phyloP scores from a whole-genome alignment of 768 basidiomycete genomes.

The Mycena chlorophos region DNA sequence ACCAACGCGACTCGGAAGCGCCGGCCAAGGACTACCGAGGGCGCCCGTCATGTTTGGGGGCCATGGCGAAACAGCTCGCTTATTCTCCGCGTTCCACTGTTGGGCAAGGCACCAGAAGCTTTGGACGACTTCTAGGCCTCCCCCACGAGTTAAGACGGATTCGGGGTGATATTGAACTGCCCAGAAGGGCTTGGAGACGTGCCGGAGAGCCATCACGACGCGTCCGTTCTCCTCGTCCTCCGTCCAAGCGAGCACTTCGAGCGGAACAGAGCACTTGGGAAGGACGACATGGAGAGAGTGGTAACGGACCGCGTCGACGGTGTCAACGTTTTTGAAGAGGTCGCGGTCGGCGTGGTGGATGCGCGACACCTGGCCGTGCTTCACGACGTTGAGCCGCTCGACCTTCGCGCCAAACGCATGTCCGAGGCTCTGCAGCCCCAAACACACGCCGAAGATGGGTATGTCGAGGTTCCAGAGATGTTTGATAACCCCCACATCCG shows the following conservation, averaged over 20 bases:
- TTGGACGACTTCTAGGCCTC: slow-evolving; percentile 63
- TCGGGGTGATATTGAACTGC: slow-evolving; percentile 91
- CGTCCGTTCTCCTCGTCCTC: slow-evolving; percentile 69
- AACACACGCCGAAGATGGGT: slow-evolving; percentile 82
- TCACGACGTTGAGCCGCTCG: slow-evolving; percentile 64
- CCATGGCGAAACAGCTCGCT: slow-evolving; percentile 45
- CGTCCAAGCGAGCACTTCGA: slow-evolving; percentile 74
- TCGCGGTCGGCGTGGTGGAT: slow-evolving; percentile 60
- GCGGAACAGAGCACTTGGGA: slow-evolving; percentile 37
- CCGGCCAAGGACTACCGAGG: slow-evolving; percentile 64
- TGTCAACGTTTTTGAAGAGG: slow-evolving; percentile 58
- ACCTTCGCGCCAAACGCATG: slow-evolving; percentile 63
- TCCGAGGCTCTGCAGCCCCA: slow-evolving; percentile 77
- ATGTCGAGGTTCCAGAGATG: slow-evolving; percentile 69
- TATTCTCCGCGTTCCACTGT: slow-evolving; percentile 48
- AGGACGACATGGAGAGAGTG: slow-evolving; percentile 74
- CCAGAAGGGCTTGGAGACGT: slow-evolving; percentile 71
- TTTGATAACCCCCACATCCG: slow-evolving; percentile 68
- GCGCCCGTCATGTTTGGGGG: slow-evolving; percentile 31
- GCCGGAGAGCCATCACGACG: slow-evolving; percentile 75
- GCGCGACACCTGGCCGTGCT: slow-evolving; percentile 73
- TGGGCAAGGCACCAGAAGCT: slow-evolving; percentile 77
- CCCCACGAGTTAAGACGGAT: slow-evolving; percentile 70
- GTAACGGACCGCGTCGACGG: slow-evolving; percentile 69
- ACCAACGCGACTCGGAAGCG: slow-evolving; percentile 31